Conservation (phyloP, 345 rosid species). For the Odontarrhena argentea region DNA sequence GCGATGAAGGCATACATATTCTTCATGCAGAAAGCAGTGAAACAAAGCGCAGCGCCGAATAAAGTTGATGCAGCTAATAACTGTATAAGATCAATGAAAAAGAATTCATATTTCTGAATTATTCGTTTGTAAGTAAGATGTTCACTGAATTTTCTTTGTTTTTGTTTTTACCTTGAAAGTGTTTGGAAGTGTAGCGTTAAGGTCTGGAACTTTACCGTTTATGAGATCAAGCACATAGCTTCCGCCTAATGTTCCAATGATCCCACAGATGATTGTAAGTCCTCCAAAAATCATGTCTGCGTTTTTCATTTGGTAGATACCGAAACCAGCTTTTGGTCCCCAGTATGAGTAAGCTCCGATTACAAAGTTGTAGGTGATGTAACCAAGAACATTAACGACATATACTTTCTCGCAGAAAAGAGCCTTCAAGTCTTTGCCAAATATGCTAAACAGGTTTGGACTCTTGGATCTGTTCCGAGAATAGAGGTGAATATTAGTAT, state of each 20-base stretch:
- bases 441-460: constrained; percentile 51
- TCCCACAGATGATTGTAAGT: constrained; percentile 81
- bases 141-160: background rate
- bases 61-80: constrained; percentile 78
- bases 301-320: constrained; percentile 79
- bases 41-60: constrained; percentile 79
- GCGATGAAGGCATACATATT: constrained; percentile 74
- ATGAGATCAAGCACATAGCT: constrained; percentile 75
- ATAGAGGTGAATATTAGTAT: constrained; percentile 8
- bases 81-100: constrained; percentile 48
- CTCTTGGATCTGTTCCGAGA: constrained; percentile 37
- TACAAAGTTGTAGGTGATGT: constrained; percentile 86
- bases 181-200: constrained; percentile 67
- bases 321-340: constrained; percentile 98
- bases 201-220: constrained; percentile 66
- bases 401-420: constrained; percentile 73
- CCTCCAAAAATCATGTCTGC: constrained; percentile 97
- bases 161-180: constrained; percentile 74
- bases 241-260: constrained; percentile 83
- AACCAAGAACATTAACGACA: constrained; percentile 86
- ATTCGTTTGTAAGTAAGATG: background rate
- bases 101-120: background rate
- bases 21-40: constrained; percentile 76
- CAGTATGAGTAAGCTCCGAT: constrained; percentile 97
- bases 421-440: constrained; percentile 70